phyloP scores from a whole-genome alignment of 2,329 filamentous ascomycete species.

The Ophiocordyceps australis region DNA sequence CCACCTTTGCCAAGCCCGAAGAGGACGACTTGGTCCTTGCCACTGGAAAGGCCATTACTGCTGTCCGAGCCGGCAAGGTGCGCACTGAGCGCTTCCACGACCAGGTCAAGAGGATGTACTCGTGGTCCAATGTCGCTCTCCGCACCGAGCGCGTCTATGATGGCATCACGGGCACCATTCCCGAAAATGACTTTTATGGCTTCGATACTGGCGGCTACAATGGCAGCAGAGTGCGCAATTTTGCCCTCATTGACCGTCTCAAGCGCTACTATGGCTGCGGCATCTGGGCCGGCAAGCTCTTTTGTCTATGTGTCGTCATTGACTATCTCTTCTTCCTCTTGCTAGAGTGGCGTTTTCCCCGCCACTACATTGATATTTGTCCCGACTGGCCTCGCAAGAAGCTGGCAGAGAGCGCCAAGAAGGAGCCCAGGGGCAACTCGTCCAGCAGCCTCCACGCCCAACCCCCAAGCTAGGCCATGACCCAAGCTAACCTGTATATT shows the following conservation, averaged over 20 bases:
- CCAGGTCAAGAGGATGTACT: slow-evolving; percentile 96
- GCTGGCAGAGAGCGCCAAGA: slow-evolving; percentile 13
- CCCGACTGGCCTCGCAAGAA: slow-evolving; percentile 79
- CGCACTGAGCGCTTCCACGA: slow-evolving; percentile 91
- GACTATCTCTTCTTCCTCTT: slow-evolving; percentile 86
- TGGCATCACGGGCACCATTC: slow-evolving; percentile 73
- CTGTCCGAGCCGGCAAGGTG: slow-evolving; percentile 69
- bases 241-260: slow-evolving; percentile 81
- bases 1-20: slow-evolving; percentile 88
- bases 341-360: slow-evolving; percentile 71
- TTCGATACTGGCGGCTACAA: slow-evolving; percentile 54
- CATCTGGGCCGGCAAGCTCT: slow-evolving; percentile 95
- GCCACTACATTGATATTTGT: slow-evolving; percentile 74
- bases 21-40: slow-evolving; percentile 87
- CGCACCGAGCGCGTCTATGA: slow-evolving; percentile 92
- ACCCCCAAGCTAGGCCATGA: too few species aligned
- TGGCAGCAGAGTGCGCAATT: slow-evolving; percentile 60
- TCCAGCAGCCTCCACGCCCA: slow-evolving; percentile 13
- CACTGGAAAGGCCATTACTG: slow-evolving; percentile 75
- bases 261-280: slow-evolving; percentile 97
- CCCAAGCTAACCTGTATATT: too few species aligned
- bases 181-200: slow-evolving; percentile 76
- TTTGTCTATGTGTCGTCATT: slow-evolving; percentile 84
- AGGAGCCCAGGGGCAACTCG: slow-evolving; percentile 10
- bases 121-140: slow-evolving; percentile 87